Evolutionary conservation across 2,329 filamentous ascomycete species (phyloP).

Genomic region (Macrophomina pseudophaseolina): DNA sequence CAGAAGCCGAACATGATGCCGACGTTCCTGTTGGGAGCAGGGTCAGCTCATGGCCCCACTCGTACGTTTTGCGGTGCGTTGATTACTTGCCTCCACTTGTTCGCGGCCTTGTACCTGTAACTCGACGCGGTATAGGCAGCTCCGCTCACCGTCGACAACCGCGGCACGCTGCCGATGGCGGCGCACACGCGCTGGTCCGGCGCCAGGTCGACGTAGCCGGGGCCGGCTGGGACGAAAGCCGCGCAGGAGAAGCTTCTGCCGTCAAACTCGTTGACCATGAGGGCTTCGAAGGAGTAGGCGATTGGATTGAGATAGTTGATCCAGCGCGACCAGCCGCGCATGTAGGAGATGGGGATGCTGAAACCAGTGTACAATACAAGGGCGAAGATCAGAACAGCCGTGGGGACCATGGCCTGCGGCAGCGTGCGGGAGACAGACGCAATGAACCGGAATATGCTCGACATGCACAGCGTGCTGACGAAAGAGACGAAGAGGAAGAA

Average conservation of each 20-base stretch:
- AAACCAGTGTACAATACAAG: conserved; percentile 71
- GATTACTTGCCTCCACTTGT: conserved; percentile 33
- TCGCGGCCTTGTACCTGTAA: not conserved
- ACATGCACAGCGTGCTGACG: conserved; percentile 70
- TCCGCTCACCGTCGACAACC: no score
- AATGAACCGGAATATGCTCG: conserved; percentile 80
- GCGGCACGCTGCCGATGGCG: no score
- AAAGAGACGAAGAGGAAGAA: conserved; percentile 76
- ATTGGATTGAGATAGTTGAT: conserved; percentile 81
- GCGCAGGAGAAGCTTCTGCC: no score
- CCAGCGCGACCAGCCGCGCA: conserved; percentile 82
- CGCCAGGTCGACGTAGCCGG: no score
- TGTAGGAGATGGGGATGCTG: conserved; percentile 61
- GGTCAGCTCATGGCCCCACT: no score
- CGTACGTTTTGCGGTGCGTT: no score
- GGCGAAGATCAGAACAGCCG: not conserved
- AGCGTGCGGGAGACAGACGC: conserved; percentile 70
- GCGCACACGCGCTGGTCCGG: no score
- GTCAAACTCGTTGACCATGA: conserved; percentile 71
- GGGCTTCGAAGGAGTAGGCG: conserved; percentile 77
- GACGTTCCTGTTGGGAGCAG: conserved; percentile 37
- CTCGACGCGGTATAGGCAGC: no score
- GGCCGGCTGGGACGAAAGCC: no score
- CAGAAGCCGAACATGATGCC: conserved; percentile 46
- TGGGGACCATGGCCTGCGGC: conserved; percentile 60